Conservation (phyloP, 2,329 filamentous ascomycete species). For the Calonectria crousiana region DNA sequence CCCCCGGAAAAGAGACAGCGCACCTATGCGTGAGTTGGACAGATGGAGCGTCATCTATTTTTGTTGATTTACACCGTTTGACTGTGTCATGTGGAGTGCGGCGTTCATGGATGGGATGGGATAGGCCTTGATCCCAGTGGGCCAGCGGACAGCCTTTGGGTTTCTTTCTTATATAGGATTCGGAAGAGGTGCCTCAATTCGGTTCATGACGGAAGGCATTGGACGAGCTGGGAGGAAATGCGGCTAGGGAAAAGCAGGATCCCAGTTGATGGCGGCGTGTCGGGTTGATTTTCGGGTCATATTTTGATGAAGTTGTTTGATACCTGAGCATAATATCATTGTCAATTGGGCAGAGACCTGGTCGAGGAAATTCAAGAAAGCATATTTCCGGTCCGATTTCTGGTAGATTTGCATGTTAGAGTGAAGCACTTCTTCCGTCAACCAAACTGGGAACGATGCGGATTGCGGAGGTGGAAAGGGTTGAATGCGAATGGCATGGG, state of each 20-base stretch:
- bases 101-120: slow-evolving; percentile 38
- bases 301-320: slow-evolving; percentile 40
- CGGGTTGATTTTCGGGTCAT: slow-evolving; percentile 31
- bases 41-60: slow-evolving; percentile 17
- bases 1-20: slow-evolving; percentile 67
- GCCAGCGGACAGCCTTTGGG: slow-evolving; percentile 14
- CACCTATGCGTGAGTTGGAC: slow-evolving; percentile 38
- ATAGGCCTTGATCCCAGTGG: slow-evolving; percentile 22
- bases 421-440: background rate
- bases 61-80: slow-evolving; percentile 31
- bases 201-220: slow-evolving; percentile 31
- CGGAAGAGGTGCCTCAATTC: slow-evolving; percentile 27
- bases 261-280: slow-evolving; percentile 30
- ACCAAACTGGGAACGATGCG: background rate
- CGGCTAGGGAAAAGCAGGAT: slow-evolving; percentile 23
- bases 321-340: slow-evolving; percentile 45
- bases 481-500: background rate
- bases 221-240: slow-evolving; percentile 25
- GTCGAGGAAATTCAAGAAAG: background rate
- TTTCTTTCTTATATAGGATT: slow-evolving; percentile 33
- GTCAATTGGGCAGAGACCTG: slow-evolving; percentile 17
- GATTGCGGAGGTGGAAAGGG: background rate
- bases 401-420: background rate
- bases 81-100: slow-evolving; percentile 40
- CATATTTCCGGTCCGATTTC: background rate